Conservation (phyloP, 75 land plant species). For the Selaginella moellendorffii region DNA sequence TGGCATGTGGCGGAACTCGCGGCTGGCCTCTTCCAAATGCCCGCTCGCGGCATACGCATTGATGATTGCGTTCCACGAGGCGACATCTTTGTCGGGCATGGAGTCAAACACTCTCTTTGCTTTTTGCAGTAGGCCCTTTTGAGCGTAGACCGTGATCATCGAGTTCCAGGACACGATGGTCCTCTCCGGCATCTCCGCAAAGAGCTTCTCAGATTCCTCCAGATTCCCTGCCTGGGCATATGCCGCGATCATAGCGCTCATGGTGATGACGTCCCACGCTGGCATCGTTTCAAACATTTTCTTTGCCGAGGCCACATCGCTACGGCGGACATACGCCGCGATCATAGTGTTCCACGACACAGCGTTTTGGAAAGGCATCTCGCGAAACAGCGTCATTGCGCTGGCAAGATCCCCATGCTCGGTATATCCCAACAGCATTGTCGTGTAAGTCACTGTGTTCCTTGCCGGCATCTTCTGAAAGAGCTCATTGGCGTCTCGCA, state of each 20-base stretch:
- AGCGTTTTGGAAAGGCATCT: neutral
- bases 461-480: neutral
- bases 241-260: neutral
- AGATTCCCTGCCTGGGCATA: neutral
- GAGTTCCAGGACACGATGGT: neutral
- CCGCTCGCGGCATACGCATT: neutral
- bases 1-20: neutral
- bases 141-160: neutral
- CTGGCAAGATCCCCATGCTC: neutral
- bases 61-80: neutral
- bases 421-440: neutral
- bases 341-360: neutral
- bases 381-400: neutral
- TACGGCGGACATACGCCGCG: neutral
- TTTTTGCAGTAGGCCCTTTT: neutral
- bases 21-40: neutral
- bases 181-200: neutral
- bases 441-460: neutral
- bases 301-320: neutral
- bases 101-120: neutral
- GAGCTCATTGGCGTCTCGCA: neutral
- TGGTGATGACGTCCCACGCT: neutral
- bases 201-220: neutral
- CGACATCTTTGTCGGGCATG: neutral
- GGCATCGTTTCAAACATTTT: neutral